A percentile compares a stretch with the other conserved stretches of the same genome.
Conservation (phyloP, 371 early-diverging fungal genomes). For the Blastocladiella emersonii region DNA sequence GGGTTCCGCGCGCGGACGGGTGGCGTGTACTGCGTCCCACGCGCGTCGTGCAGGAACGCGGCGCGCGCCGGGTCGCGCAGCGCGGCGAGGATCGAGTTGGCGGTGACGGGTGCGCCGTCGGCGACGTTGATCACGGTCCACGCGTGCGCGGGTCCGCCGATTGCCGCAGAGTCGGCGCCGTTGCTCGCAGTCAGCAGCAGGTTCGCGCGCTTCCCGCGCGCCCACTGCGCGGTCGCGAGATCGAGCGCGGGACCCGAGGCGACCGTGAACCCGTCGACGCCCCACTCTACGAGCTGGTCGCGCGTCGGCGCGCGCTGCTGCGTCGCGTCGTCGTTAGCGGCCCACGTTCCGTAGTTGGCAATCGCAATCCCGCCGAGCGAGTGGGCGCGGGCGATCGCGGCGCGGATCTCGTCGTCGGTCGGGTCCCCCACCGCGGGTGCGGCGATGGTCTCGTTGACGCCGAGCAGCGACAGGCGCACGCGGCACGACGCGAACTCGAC, state of each 20-base stretch:
- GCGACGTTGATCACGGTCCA: slow-evolving; percentile 54
- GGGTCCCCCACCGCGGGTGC: slow-evolving; percentile 40
- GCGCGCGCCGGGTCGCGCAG: slow-evolving; percentile 43
- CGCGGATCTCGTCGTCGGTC: slow-evolving; percentile 43
- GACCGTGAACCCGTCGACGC: slow-evolving; percentile 58
- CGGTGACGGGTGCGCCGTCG: no score
- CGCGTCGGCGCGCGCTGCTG: slow-evolving; percentile 31
- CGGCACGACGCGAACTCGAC: slow-evolving; percentile 60
- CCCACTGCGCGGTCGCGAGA: no score
- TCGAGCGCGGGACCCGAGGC: slow-evolving; percentile 48
- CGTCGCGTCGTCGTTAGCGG: not conserved
- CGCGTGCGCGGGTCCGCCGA: slow-evolving; percentile 39
- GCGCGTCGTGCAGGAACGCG: slow-evolving; percentile 51
- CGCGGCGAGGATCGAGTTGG: slow-evolving; percentile 41
- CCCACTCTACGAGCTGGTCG: slow-evolving; percentile 42
- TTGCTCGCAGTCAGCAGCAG: slow-evolving; percentile 43
- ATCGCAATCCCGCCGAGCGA: slow-evolving; percentile 56
- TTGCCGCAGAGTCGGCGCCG: slow-evolving; percentile 56
- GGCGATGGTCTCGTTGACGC: slow-evolving; percentile 47
- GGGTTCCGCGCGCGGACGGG: slow-evolving; percentile 26
- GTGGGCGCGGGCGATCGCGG: slow-evolving; percentile 44
- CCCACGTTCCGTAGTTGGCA: slow-evolving; percentile 38
- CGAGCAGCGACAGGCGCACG: slow-evolving; percentile 61
- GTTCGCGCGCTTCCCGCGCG: no score
- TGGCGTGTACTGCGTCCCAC: slow-evolving; percentile 40